Evolutionary conservation across 2,329 filamentous ascomycete genomes (phyloP).

Genomic region (Claviceps maximensis): DNA sequence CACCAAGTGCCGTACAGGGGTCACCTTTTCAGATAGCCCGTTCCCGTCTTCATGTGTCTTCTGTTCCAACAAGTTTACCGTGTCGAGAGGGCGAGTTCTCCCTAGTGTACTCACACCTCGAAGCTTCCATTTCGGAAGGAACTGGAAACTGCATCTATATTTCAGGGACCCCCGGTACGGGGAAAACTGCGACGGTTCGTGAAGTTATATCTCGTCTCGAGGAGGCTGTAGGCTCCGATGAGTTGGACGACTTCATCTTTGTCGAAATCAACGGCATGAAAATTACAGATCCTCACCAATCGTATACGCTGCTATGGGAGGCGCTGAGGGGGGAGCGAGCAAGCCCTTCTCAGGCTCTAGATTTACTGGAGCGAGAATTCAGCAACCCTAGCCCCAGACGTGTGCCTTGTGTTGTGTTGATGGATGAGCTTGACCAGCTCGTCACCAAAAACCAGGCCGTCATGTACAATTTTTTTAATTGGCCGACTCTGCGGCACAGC

Average conservation of each 20-base stretch:
- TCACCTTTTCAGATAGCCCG: constrained; percentile 89
- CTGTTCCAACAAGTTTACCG: constrained; percentile 77
- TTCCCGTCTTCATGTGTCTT: constrained; percentile 80
- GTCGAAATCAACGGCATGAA: constrained; percentile 99
- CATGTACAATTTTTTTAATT: constrained; percentile 99
- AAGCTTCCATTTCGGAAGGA: constrained; percentile 86
- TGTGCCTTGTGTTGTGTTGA: constrained; percentile 89
- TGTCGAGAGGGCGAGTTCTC: constrained; percentile 88
- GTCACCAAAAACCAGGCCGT: constrained; percentile 98
- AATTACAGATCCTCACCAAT: constrained; percentile 93
- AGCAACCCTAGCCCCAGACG: constrained; percentile 79
- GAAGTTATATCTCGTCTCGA: constrained; percentile 88
- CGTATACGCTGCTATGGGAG: constrained; percentile 91
- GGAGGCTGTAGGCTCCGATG: constrained; percentile 73
- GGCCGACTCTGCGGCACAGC: constrained; percentile 84
- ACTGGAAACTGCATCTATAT: constrained; percentile 97
- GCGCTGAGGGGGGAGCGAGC: constrained; percentile 87
- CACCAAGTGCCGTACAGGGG: constrained; percentile 57
- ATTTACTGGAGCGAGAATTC: constrained; percentile 85
- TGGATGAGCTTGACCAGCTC: constrained; percentile 96
- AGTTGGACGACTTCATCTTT: constrained; percentile 96
- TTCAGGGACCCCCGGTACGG: constrained; percentile 93
- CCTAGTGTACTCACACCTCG: constrained; percentile 83
- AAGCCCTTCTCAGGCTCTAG: constrained; percentile 79
- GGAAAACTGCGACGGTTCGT: constrained; percentile 92